Conservation (phyloP, 23 red algal species). For the Chondrus crispus region DNA sequence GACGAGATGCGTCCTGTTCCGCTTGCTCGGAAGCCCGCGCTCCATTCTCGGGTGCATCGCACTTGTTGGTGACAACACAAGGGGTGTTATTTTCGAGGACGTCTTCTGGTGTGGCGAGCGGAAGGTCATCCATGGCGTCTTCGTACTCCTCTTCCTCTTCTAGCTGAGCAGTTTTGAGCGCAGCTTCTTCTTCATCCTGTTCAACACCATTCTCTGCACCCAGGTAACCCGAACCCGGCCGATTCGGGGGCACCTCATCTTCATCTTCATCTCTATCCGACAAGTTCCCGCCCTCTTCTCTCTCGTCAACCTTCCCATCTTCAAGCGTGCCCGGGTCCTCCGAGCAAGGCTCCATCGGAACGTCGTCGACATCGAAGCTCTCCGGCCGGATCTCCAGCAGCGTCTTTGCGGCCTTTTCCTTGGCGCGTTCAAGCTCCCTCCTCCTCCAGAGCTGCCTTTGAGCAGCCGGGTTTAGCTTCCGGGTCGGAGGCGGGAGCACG, state of each 20-base stretch:
- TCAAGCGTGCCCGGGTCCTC: background rate
- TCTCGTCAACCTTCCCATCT: background rate
- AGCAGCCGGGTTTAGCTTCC: background rate
- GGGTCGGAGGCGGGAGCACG: background rate
- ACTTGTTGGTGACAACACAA: background rate
- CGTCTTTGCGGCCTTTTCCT: constrained; percentile 13
- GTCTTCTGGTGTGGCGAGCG: background rate
- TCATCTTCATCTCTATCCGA: background rate
- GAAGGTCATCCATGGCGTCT: background rate
- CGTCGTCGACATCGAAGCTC: background rate
- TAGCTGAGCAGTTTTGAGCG: constrained; percentile 21
- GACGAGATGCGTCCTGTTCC: background rate
- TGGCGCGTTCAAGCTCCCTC: constrained; percentile 3
- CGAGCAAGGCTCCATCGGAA: background rate
- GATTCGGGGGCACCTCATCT: too few species aligned
- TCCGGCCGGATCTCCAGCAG: constrained; percentile 5
- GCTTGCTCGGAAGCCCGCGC: background rate
- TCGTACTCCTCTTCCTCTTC: background rate
- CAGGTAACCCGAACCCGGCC: too few species aligned
- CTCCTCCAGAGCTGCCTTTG: constrained; percentile 7
- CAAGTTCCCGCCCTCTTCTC: background rate
- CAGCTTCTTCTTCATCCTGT: constrained; percentile 40
- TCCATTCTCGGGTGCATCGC: background rate
- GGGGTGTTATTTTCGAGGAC: background rate
- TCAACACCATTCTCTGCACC: constrained; percentile 18